Conservation (phyloP, 1,284 basidiomycete genomes). For the Cryptococcus maquisensis region DNA sequence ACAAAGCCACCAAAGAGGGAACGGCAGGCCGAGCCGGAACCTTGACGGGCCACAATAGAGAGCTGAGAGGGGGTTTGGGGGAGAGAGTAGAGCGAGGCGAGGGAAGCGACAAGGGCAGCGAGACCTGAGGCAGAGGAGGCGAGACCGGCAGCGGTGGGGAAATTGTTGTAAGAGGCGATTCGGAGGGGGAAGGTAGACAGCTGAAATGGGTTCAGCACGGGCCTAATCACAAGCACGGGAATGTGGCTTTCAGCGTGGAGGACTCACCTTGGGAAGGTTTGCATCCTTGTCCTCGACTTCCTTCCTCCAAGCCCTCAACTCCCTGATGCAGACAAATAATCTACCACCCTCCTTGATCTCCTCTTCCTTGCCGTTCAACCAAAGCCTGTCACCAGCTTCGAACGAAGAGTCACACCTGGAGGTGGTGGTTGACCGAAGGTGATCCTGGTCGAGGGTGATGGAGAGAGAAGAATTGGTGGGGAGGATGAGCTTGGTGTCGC, state of each 20-base stretch:
- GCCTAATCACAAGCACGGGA: no score
- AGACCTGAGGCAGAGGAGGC: constrained; percentile 97
- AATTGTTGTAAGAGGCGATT: constrained; percentile 96
- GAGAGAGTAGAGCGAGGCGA: constrained; percentile 81
- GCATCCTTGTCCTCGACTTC: constrained; percentile 67
- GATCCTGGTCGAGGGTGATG: constrained; percentile 93
- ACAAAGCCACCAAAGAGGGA: constrained; percentile 97
- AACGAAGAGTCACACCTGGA: constrained; percentile 79
- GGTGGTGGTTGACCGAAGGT: constrained; percentile 89
- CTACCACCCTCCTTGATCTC: constrained; percentile 77
- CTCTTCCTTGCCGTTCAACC: constrained; percentile 92
- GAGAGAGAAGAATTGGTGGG: constrained; percentile 98
- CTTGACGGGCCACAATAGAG: constrained; percentile 91
- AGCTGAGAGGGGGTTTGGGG: constrained; percentile 66
- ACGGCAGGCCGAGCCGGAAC: constrained; percentile 94
- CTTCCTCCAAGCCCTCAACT: constrained; percentile 75
- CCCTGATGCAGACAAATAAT: constrained; percentile 77
- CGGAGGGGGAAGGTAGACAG: constrained; percentile 70
- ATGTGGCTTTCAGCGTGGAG: no score
- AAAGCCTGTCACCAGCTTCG: constrained; percentile 66
- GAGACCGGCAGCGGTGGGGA: constrained; percentile 96
- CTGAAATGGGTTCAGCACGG: constrained; percentile 46
- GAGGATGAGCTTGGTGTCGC: constrained; percentile 88
- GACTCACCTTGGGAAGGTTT: constrained; percentile 61
- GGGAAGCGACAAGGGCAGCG: constrained; percentile 86